A percentile compares a stretch with the other conserved stretches of the same genome.
These are phyloP conservation scores for Arxiozyma bovina DNA, from an alignment of 1,139 yeast species.

Conservation along the genomic window DNA sequence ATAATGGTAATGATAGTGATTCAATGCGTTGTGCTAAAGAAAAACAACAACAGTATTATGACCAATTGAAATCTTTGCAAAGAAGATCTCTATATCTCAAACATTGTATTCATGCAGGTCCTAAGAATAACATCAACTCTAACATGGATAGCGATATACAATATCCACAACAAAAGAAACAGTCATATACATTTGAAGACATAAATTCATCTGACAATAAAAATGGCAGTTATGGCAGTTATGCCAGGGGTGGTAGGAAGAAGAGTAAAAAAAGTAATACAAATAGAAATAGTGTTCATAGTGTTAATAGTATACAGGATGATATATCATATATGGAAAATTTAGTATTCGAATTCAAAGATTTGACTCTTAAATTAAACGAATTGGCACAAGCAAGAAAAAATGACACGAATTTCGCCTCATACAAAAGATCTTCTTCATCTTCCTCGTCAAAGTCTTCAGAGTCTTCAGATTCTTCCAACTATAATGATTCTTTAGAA, in stretches of 20 bases:
- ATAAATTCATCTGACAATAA: background rate
- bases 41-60: background rate
- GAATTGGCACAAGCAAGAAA: slow-evolving; percentile 14
- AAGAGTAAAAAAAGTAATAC: background rate
- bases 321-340: slow-evolving; percentile 14
- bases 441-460: slow-evolving; percentile 14
- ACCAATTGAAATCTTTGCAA: slow-evolving; percentile 20
- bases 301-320: background rate
- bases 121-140: background rate
- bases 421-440: slow-evolving; percentile 10
- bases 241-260: background rate
- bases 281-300: slow-evolving; percentile 1
- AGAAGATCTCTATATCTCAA: slow-evolving; percentile 19
- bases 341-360: slow-evolving; percentile 23
- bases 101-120: background rate
- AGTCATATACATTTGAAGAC: background rate
- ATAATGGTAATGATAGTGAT: too few species aligned
- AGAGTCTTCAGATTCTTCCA: slow-evolving; percentile 1
- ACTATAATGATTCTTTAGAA: slow-evolving; percentile 20
- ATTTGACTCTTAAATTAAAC: slow-evolving; percentile 20
- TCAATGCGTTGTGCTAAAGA: background rate
- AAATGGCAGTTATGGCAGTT: too few species aligned
- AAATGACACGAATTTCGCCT: background rate
- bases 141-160: background rate
- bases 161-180: background rate